phyloP scores from a whole-genome alignment of 352 stramenopile genomes.

The Globisporangium acanthophoron region DNA sequence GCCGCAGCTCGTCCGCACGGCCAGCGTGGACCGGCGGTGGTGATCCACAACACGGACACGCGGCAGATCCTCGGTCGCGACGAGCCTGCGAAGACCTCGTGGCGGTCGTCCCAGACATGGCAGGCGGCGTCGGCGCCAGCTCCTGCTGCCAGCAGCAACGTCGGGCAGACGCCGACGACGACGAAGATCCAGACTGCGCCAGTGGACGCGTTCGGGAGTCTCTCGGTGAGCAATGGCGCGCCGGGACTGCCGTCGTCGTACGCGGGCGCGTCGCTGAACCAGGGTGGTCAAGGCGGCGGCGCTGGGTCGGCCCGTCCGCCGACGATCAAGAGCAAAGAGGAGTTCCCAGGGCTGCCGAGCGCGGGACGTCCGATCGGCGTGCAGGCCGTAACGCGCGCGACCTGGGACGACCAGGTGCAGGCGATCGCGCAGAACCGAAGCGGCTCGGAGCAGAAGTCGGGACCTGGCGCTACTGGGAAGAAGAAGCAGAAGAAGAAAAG shows the following conservation, averaged over 20 bases:
- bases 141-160: constrained; percentile 11
- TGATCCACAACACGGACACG: constrained; percentile 60
- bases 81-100: constrained; percentile 28
- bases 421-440: constrained; percentile 62
- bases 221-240: constrained; percentile 25
- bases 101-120: constrained; percentile 53
- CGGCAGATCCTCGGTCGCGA: constrained; percentile 36
- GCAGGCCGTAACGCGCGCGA: constrained; percentile 71
- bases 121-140: constrained; percentile 28
- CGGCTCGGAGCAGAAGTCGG: constrained; percentile 1
- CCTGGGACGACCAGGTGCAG: constrained; percentile 77
- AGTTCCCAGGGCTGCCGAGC: constrained; percentile 74
- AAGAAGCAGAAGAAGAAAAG: constrained; percentile 85
- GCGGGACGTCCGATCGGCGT: constrained; percentile 50
- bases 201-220: constrained; percentile 38
- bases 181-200: constrained; percentile 66
- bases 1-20: constrained; percentile 17
- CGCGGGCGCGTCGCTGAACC: constrained; percentile 25
- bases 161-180: constrained; percentile 28
- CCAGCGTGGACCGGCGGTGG: constrained; percentile 30
- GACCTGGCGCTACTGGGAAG: constrained; percentile 23
- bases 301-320: constrained; percentile 7
- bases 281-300: constrained; percentile 7
- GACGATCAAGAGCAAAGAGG: constrained; percentile 44
- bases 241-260: constrained; percentile 28